Evolutionary conservation across 2,329 filamentous ascomycete genomes (phyloP).

Genomic region (Xylariaceae sp.): DNA sequence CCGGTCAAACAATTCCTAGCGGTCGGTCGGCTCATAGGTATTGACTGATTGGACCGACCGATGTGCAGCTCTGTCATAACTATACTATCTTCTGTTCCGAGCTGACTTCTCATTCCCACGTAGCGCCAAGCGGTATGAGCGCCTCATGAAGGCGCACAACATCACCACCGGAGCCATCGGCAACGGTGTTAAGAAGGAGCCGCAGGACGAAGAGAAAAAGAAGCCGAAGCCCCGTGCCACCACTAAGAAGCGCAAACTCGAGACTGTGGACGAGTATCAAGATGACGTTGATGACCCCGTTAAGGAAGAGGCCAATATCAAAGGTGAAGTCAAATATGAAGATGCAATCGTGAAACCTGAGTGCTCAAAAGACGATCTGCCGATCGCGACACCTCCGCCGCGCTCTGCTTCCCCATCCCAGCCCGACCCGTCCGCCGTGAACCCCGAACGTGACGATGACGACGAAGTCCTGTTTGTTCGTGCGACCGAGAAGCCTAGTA

Average conservation of each 20-base stretch:
- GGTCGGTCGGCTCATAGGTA: too few species aligned
- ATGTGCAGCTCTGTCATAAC: too few species aligned
- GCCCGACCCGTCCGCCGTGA: slow-evolving; percentile 12
- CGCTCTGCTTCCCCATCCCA: slow-evolving; percentile 8
- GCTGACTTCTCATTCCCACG: slow-evolving; percentile 2
- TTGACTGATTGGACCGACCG: too few species aligned
- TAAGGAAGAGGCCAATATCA: slow-evolving; percentile 25
- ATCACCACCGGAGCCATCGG: slow-evolving; percentile 34
- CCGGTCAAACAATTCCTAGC: too few species aligned
- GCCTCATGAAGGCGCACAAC: slow-evolving; percentile 57
- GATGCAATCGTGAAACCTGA: slow-evolving; percentile 33
- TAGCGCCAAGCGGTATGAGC: slow-evolving; percentile 65
- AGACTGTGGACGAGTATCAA: slow-evolving; percentile 36
- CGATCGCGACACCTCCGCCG: slow-evolving; percentile 10
- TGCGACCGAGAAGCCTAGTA: slow-evolving; percentile 24
- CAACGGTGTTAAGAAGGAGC: not conserved
- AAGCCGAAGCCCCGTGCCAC: slow-evolving; percentile 23
- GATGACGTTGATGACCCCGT: slow-evolving; percentile 33
- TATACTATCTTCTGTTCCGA: not conserved
- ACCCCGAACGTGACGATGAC: slow-evolving; percentile 24
- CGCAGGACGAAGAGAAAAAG: not conserved
- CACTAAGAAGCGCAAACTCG: slow-evolving; percentile 34
- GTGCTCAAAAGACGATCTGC: slow-evolving; percentile 21
- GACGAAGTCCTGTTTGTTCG: slow-evolving; percentile 32
- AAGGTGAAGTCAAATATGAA: slow-evolving; percentile 36